Conservation (phyloP, 108 stramenopile species). For the Nitzschia sp. region DNA sequence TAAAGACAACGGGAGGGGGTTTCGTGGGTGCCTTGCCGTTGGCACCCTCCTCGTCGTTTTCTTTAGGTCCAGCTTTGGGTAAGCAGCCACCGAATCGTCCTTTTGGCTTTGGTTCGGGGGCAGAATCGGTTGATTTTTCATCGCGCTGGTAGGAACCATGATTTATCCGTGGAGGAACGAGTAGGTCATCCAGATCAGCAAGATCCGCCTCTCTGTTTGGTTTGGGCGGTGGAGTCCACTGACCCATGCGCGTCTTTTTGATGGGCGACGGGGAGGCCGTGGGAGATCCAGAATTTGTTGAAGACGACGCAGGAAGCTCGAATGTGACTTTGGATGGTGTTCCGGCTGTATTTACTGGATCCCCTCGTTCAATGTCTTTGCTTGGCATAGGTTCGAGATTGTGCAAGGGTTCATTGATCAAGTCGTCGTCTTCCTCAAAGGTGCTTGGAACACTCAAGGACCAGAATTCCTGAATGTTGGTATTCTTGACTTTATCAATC, state of each 20-base stretch:
- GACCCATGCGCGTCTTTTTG: constrained; percentile 47
- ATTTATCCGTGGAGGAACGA: constrained; percentile 4
- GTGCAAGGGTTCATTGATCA: neutral
- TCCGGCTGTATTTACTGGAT: neutral
- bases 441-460: constrained; percentile 13
- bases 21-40: constrained; percentile 30
- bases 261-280: neutral
- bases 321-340: constrained; percentile 1
- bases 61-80: constrained; percentile 5
- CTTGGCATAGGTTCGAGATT: constrained; percentile 12
- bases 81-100: constrained; percentile 5
- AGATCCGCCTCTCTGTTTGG: neutral
- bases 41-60: constrained; percentile 13
- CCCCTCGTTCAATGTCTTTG: constrained; percentile 31
- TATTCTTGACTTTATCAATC: constrained; percentile 22
- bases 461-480: constrained; percentile 15
- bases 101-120: neutral
- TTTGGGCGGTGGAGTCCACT: constrained; percentile 51
- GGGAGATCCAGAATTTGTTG: constrained; percentile 8
- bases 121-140: neutral
- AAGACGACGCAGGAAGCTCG: neutral
- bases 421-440: constrained; percentile 16
- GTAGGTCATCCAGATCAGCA: constrained; percentile 3
- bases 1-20: constrained; percentile 87
- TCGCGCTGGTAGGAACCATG: neutral